phyloP scores from a whole-genome alignment of 805 yeast genomes.

The Suhomyces prunicola region DNA sequence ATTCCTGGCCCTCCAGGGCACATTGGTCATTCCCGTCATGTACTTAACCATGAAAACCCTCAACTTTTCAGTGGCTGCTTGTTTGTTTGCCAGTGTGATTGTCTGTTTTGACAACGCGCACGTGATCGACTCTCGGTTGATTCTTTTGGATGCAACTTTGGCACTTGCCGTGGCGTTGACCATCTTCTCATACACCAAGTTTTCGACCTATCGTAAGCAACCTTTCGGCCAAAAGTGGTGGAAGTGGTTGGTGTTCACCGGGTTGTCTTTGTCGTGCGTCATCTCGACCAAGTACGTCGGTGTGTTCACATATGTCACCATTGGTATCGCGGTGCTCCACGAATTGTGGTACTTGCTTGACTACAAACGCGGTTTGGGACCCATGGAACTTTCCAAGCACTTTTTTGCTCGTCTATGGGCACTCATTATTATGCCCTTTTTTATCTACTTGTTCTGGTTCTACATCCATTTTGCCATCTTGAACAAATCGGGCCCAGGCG shows the following conservation, averaged over 20 bases:
- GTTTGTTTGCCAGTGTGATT: conserved; percentile 70
- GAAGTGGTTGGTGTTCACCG: conserved; percentile 81
- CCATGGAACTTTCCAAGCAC: conserved; percentile 60
- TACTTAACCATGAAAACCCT: conserved; percentile 84
- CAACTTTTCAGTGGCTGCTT: conserved; percentile 73
- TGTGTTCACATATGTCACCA: conserved; percentile 80
- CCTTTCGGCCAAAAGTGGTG: conserved; percentile 81
- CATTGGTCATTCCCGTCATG: conserved; percentile 77
- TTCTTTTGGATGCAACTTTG: conserved; percentile 87
- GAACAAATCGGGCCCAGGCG: conserved; percentile 92
- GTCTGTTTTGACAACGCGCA: conserved; percentile 90
- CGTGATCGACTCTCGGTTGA: conserved; percentile 83
- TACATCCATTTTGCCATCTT: conserved; percentile 84
- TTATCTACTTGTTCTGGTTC: conserved; percentile 85
- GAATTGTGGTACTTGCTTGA: conserved; percentile 91
- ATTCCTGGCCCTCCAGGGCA: conserved; percentile 76
- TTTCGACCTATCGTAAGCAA: conserved; percentile 58
- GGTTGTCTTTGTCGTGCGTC: conserved; percentile 82
- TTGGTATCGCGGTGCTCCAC: conserved; percentile 80
- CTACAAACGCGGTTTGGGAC: conserved; percentile 58
- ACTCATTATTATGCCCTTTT: conserved; percentile 75
- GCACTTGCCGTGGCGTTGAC: conserved; percentile 80
- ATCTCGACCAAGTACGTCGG: conserved; percentile 97
- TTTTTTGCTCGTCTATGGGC: conserved; percentile 68
- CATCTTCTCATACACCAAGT: conserved; percentile 72